Percentiles rank a stretch among this genome's conserved stretches.
Conservation (phyloP, 306 rosid species). For the Alnus glutinosa region DNA sequence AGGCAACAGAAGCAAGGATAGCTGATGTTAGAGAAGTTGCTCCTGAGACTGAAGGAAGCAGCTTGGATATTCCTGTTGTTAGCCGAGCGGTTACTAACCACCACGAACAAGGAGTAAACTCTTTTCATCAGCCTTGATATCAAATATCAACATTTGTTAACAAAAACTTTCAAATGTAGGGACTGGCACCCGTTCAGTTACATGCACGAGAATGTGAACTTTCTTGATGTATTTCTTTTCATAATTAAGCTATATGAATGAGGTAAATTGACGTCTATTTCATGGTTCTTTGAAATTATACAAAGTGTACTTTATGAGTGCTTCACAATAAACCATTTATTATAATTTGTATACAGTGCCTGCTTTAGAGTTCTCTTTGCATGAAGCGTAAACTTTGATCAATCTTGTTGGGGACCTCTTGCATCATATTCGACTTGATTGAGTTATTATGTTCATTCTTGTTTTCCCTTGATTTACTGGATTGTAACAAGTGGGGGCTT, state of each 20-base stretch:
- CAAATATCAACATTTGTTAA: conserved; percentile 16
- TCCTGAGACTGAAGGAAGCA: conserved; percentile 69
- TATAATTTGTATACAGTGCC: neutral
- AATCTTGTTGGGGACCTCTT: neutral
- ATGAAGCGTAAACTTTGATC: neutral
- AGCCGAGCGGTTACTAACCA: conserved; percentile 64
- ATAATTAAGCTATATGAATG: neutral
- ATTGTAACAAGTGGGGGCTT: no score
- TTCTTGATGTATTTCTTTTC: conserved; percentile 22
- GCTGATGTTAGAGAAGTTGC: conserved; percentile 92
- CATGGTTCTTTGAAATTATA: neutral
- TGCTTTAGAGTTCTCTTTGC: neutral
- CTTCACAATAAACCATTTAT: neutral
- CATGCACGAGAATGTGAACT: conserved; percentile 46
- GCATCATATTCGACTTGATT: neutral
- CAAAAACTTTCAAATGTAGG: conserved; percentile 27
- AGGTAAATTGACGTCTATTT: neutral
- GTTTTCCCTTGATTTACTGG: neutral
- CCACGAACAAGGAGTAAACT: conserved; percentile 68
- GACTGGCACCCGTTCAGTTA: conserved; percentile 44
- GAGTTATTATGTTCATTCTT: neutral
- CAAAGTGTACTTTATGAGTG: neutral
- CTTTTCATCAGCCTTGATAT: conserved; percentile 67
- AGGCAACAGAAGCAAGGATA: conserved; percentile 85
- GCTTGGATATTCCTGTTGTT: conserved; percentile 91